Evolutionary conservation across 176 grass and related monocot genomes (phyloP), one percentile per base, ranked within the genome.

Genomic region (Lolium perenne): DNA sequence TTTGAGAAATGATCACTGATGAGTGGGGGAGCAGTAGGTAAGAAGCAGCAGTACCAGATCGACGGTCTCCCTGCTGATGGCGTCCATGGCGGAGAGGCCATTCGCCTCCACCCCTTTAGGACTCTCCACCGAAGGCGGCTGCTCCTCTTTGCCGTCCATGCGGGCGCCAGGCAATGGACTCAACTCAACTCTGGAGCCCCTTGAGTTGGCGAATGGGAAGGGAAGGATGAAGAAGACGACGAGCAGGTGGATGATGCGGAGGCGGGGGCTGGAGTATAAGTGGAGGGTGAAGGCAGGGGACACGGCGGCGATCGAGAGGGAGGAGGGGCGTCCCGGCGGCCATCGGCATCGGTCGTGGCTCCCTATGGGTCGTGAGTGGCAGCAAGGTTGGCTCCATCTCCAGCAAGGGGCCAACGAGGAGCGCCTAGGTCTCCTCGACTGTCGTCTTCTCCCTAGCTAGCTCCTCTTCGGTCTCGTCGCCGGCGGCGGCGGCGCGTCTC

Each of bases 41-140:
- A 12, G 4, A 8, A 6, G 9, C 23, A 64, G 22, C 60, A 63
- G 57, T 76, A 92, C 87, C 91, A 92, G 84, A 69, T 92, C 87
- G 50, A 92, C 87, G 68, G 84, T 92, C 80, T 92, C 91, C 60
- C 89, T 83, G 84, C 56, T 89, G 81, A 89, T 75, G 58, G 77
- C 86, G 65, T 91, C 90, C 83, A 91, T 76, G 50, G 53, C 80
- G 35, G 72, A 75, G 72, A 73, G 67, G 35, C 47, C 64, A 26
- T 70, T 75, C 26, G 47, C 18, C 53, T 85, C 86, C 71, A 81
- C 85, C 0, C 23, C 58, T 16, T 63, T 47, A 2, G 8, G 46
- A 8, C 8, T 47, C 46, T 8, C 46, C 46, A 10, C 46, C 46
- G 46, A 7, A 8, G 46, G 46, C 9, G 46, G 46, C 46, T 10